phyloP scores from a whole-genome alignment of 805 yeast species.

The Yarrowia bubula region DNA sequence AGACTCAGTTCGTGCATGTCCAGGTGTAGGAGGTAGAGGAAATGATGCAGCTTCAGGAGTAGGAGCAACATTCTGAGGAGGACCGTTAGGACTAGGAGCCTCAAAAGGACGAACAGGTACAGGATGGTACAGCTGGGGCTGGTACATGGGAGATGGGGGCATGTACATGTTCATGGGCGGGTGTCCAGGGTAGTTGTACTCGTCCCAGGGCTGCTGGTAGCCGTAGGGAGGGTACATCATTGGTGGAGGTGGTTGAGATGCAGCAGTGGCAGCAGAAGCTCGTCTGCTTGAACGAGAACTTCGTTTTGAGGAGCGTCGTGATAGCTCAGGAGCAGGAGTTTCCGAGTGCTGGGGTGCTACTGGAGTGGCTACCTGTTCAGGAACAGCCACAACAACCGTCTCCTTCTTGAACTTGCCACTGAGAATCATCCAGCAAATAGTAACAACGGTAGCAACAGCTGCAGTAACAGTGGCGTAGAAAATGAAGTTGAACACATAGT shows the following conservation, averaged over 20 bases:
- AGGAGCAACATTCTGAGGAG: not conserved
- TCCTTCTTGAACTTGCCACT: not conserved
- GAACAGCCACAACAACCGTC: not conserved
- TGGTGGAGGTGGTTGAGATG: not conserved
- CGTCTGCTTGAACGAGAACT: not conserved
- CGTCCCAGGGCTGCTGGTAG: slow-evolving; percentile 6
- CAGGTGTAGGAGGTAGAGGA: slow-evolving; percentile 9
- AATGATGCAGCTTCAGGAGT: not conserved
- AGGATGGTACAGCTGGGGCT: slow-evolving; percentile 20
- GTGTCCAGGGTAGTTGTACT: not conserved
- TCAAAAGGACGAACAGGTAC: slow-evolving; percentile 21
- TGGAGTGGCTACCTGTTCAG: not conserved
- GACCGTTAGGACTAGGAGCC: not conserved
- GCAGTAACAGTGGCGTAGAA: slow-evolving; percentile 10
- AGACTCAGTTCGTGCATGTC: slow-evolving; percentile 8
- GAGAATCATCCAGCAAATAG: not conserved
- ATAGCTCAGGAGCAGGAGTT: not conserved
- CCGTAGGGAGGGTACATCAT: slow-evolving; percentile 21
- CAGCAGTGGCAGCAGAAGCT: not conserved
- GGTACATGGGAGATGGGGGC: slow-evolving; percentile 5
- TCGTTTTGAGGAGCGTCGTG: not conserved
- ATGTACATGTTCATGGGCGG: slow-evolving; percentile 23
- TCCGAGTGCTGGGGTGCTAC: no score
- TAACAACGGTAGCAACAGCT: not conserved
- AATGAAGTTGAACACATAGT: slow-evolving; percentile 11